A percentile compares a stretch with the other conserved stretches of the same genome.
These are phyloP conservation scores for Metschnikowia lochheadii DNA, from an alignment of 805 yeast species.

Conservation along the genomic window DNA sequence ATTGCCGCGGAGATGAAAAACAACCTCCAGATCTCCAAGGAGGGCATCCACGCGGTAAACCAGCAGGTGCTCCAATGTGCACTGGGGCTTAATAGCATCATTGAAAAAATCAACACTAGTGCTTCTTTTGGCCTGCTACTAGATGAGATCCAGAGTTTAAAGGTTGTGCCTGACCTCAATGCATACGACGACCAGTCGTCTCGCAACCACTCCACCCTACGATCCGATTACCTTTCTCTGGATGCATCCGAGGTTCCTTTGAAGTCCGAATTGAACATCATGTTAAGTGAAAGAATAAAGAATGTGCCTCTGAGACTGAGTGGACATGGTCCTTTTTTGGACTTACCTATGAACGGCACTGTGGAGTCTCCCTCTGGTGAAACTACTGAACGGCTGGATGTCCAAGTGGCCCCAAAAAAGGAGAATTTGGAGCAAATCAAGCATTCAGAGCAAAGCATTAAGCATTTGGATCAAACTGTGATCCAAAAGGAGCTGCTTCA, in stretches of 20 bases:
- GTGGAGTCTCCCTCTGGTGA: background rate
- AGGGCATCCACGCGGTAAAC: conserved; percentile 28
- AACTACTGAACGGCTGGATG: background rate
- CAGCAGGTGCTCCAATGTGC: conserved; percentile 7
- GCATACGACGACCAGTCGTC: conserved; percentile 6
- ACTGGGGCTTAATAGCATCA: conserved; percentile 8
- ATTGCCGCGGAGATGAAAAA: conserved; percentile 34
- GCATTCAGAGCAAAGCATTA: background rate
- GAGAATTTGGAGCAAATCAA: background rate
- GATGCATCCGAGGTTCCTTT: conserved; percentile 3
- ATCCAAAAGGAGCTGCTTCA: background rate
- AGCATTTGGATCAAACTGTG: background rate
- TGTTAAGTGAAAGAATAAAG: conserved; percentile 6
- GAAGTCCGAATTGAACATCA: conserved; percentile 9
- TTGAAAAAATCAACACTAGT: conserved; percentile 25
- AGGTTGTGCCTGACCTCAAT: conserved; percentile 19
- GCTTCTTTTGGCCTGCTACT: conserved; percentile 37
- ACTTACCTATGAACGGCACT: background rate
- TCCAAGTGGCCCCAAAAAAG: background rate
- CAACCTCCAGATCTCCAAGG: conserved; percentile 32
- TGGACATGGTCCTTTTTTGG: background rate
- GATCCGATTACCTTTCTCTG: conserved; percentile 2
- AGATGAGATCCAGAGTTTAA: conserved; percentile 37
- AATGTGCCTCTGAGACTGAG: background rate
- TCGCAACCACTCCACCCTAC: conserved; percentile 4